These are phyloP conservation scores for Sordariomycetes sp. DNA, from an alignment of 2,329 filamentous ascomycete species.

Conservation along the genomic window DNA sequence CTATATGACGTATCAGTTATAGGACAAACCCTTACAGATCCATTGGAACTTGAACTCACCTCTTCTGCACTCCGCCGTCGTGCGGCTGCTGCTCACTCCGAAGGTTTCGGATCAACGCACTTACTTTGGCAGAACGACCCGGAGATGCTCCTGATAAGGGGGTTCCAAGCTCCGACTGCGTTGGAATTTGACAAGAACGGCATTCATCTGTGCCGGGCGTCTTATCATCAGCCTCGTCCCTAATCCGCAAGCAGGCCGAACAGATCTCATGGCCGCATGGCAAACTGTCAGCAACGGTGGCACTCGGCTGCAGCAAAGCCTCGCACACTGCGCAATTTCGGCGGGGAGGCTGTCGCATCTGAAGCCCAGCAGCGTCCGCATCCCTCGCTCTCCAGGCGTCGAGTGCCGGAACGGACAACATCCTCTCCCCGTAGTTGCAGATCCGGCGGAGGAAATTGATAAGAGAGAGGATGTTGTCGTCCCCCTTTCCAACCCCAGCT, in stretches of 20 bases:
- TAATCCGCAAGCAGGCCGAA: no score
- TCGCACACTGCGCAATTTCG: neutral
- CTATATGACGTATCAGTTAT: conserved; percentile 10
- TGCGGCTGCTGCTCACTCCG: no score
- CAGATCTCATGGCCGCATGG: no score
- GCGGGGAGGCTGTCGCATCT: neutral
- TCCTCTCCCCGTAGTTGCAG: conserved; percentile 17
- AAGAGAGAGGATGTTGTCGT: conserved; percentile 12
- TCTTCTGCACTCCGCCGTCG: neutral
- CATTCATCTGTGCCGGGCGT: no score
- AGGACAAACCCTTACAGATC: neutral
- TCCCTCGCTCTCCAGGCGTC: conserved; percentile 8
- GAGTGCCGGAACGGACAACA: conserved; percentile 10
- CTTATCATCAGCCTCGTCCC: no score
- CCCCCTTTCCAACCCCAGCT: neutral
- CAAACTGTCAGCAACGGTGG: no score
- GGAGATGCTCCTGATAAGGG: no score
- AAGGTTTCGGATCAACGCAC: no score
- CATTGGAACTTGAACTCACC: neutral
- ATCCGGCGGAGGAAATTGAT: conserved; percentile 16
- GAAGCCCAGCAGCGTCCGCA: neutral
- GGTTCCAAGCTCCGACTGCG: no score
- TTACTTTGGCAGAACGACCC: no score
- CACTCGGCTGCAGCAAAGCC: neutral
- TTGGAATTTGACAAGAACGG: no score